These are phyloP conservation scores for Daldinia sp. DNA, from an alignment of 2,329 filamentous ascomycete species.

Conservation along the genomic window DNA sequence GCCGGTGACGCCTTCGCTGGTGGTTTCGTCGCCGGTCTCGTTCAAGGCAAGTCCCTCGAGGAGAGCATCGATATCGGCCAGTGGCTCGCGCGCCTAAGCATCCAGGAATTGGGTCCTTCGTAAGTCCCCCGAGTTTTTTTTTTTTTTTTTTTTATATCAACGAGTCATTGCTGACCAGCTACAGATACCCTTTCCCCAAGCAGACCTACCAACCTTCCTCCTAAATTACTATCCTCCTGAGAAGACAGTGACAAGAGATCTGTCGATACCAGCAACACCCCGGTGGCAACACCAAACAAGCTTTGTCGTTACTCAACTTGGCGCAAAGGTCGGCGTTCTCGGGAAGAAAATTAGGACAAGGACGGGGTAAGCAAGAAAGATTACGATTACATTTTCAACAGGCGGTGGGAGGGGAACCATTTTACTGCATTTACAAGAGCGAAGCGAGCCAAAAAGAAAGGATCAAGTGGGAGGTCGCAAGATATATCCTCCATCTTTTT, in stretches of 20 bases:
- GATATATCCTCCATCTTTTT: slow-evolving; percentile 15
- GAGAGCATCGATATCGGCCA: slow-evolving; percentile 89
- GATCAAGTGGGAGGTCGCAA: neutral
- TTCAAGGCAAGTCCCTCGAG: slow-evolving; percentile 82
- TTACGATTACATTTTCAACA: slow-evolving; percentile 1
- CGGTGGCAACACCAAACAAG: slow-evolving; percentile 32
- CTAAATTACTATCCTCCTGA: slow-evolving; percentile 20
- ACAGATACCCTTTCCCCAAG: slow-evolving; percentile 83
- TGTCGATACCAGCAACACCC: neutral
- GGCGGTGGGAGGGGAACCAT: slow-evolving; percentile 3
- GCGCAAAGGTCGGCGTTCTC: slow-evolving; percentile 47
- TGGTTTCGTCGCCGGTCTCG: slow-evolving; percentile 88
- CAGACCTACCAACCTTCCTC: slow-evolving; percentile 69
- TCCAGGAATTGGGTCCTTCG: slow-evolving; percentile 95
- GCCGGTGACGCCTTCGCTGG: slow-evolving; percentile 97
- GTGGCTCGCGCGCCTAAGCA: slow-evolving; percentile 93
- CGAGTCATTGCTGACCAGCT: slow-evolving; percentile 31
- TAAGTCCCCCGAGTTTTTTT: too few species aligned
- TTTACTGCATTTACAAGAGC: slow-evolving; percentile 5
- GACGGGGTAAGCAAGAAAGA: slow-evolving; percentile 15
- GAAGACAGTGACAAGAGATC: neutral
- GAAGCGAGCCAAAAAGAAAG: slow-evolving; percentile 4
- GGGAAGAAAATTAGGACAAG: slow-evolving; percentile 36
- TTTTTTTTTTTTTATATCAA: too few species aligned
- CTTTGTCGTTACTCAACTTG: slow-evolving; percentile 50